Evolutionary conservation across 495 filamentous ascomycete species (phyloP).

Genomic region (Glonium stellatum): DNA sequence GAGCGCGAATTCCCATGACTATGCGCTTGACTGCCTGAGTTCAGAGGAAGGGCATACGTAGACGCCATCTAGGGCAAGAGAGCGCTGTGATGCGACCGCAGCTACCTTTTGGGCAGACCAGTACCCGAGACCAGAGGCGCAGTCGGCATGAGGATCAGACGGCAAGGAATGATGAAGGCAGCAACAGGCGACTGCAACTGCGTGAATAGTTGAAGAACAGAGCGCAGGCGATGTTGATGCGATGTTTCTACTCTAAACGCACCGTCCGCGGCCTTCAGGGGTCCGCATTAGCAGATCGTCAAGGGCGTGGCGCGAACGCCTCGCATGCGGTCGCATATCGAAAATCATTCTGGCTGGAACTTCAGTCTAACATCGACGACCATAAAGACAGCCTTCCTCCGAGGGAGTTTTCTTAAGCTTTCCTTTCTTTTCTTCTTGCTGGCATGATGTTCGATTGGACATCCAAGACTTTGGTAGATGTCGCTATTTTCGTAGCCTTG

Average conservation of each 20-base stretch:
- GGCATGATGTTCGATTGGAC: background rate
- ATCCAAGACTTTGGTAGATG: constrained; percentile 1
- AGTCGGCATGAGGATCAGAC: background rate
- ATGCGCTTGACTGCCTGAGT: constrained; percentile 11
- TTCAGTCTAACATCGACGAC: background rate
- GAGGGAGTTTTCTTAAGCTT: background rate
- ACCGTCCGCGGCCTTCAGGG: background rate
- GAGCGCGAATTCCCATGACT: constrained; percentile 25
- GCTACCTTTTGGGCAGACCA: constrained; percentile 10
- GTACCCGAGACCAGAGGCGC: constrained; percentile 11
- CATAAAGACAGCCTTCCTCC: background rate
- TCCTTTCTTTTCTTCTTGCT: background rate
- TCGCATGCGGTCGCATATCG: background rate
- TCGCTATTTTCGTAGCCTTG: constrained; percentile 11
- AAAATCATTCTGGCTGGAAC: background rate
- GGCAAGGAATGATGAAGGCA: background rate
- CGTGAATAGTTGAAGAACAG: background rate
- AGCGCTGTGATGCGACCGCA: background rate
- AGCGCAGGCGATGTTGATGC: background rate
- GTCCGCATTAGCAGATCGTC: background rate
- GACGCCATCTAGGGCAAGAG: constrained; percentile 26
- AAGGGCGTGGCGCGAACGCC: background rate
- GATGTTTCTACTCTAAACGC: background rate
- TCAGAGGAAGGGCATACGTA: constrained; percentile 31
- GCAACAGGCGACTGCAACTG: background rate